A percentile compares a stretch with the other conserved stretches of the same genome.
Evolutionary conservation across 805 yeast species (phyloP).

Genomic region (Torulaspora franciscae): DNA sequence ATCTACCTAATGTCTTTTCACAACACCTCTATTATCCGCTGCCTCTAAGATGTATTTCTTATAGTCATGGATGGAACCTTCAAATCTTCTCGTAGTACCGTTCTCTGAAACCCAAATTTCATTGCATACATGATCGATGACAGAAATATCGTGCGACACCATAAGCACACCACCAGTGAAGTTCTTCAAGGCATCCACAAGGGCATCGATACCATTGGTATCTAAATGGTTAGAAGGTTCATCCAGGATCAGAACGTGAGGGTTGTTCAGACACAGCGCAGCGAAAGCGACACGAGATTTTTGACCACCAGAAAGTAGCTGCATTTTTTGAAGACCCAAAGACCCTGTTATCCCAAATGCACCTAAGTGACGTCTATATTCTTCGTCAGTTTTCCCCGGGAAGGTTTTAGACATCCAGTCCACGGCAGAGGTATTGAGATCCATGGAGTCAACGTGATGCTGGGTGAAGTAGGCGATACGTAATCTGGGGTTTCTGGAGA

Average conservation of each 20-base stretch:
- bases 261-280: conserved; percentile 80
- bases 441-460: conserved; percentile 98
- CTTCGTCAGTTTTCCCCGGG: conserved; percentile 95
- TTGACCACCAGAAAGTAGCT: conserved; percentile 92
- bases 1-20: conserved; percentile 59
- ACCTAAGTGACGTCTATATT: conserved; percentile 93
- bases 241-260: conserved; percentile 88
- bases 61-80: conserved; percentile 81
- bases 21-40: conserved; percentile 86
- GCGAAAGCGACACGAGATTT: conserved; percentile 98
- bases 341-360: conserved; percentile 97
- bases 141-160: conserved; percentile 96
- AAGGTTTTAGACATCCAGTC: conserved; percentile 85
- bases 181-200: conserved; percentile 78
- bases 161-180: conserved; percentile 94
- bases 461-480: conserved; percentile 97
- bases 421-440: conserved; percentile 75
- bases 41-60: conserved; percentile 76
- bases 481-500: conserved; percentile 75
- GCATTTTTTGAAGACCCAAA: conserved; percentile 86
- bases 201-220: conserved; percentile 95
- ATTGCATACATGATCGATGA: conserved; percentile 82
- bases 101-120: conserved; percentile 95
- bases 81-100: conserved; percentile 70
- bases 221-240: conserved; percentile 99